These are phyloP conservation scores for Tuber aestivum DNA, from an alignment of 495 filamentous ascomycete genomes.

Conservation along the genomic window DNA sequence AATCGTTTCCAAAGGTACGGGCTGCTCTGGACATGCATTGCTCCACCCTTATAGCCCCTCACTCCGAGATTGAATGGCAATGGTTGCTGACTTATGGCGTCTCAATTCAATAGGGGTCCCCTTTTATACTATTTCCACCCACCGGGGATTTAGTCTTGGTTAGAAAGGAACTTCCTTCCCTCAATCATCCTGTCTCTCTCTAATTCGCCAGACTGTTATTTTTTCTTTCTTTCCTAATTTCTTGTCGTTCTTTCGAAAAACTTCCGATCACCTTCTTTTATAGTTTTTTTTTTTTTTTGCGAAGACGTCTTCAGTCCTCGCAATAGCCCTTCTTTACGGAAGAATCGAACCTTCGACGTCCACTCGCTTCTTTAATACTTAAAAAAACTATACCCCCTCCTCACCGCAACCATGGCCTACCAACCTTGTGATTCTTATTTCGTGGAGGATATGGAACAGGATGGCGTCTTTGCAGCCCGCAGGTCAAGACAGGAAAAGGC, in stretches of 20 bases:
- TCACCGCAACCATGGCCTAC: slow-evolving; percentile 65
- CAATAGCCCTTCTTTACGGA: slow-evolving; percentile 41
- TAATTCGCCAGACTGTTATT: slow-evolving; percentile 24
- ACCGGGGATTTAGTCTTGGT: slow-evolving; percentile 29
- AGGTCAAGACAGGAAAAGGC: slow-evolving; percentile 40
- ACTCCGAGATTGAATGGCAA: slow-evolving; percentile 33
- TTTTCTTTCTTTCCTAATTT: slow-evolving; percentile 33
- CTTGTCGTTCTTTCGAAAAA: slow-evolving; percentile 40
- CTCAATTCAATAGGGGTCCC: slow-evolving; percentile 22
- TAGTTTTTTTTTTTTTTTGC: slow-evolving; percentile 32
- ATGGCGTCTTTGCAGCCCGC: slow-evolving; percentile 39
- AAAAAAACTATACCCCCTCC: slow-evolving; percentile 33
- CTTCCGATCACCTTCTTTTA: slow-evolving; percentile 41
- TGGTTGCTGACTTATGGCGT: slow-evolving; percentile 28
- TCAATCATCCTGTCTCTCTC: slow-evolving; percentile 40
- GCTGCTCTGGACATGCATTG: slow-evolving; percentile 31
- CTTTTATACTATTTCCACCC: slow-evolving; percentile 40
- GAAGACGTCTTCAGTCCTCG: slow-evolving; percentile 30
- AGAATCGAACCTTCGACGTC: slow-evolving; percentile 41
- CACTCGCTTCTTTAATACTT: slow-evolving; percentile 36
- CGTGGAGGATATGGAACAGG: slow-evolving; percentile 56
- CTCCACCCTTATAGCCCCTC: slow-evolving; percentile 29
- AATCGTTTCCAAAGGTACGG: slow-evolving; percentile 35
- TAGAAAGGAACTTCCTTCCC: slow-evolving; percentile 31
- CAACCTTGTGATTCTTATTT: slow-evolving; percentile 75